Conservation (phyloP, 345 rosid species). For the Alliaria petiolata region DNA sequence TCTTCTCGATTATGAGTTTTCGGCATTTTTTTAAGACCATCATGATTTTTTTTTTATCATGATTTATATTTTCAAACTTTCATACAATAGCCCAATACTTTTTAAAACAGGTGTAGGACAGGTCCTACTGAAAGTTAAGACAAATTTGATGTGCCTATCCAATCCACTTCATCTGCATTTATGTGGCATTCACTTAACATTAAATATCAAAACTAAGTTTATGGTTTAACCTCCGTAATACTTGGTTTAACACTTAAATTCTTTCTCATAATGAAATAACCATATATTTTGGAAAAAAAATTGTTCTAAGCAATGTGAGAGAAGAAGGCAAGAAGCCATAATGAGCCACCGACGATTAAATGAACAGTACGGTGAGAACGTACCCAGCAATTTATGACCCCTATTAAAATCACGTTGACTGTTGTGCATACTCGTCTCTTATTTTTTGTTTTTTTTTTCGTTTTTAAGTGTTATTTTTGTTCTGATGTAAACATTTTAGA, state of each 20-base stretch:
- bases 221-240: background rate
- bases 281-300: background rate
- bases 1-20: no score
- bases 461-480: background rate
- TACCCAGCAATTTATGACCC: background rate
- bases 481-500: no score
- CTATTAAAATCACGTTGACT: slow-evolving; percentile 7
- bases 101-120: background rate
- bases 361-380: background rate
- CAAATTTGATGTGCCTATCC: background rate
- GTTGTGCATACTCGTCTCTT: background rate
- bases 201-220: background rate
- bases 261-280: background rate
- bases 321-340: background rate
- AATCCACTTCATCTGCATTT: background rate
- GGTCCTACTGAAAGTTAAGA: background rate
- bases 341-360: slow-evolving; percentile 10
- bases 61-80: no score
- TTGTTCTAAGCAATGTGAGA: background rate
- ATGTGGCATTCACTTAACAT: background rate
- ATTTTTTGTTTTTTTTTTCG: background rate
- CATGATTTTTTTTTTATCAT: no score
- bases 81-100: no score
- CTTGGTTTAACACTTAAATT: background rate
- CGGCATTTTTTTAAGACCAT: no score